Evolutionary conservation across 148 eudicot species (phyloP).

Genomic region (Limonium bicolor): DNA sequence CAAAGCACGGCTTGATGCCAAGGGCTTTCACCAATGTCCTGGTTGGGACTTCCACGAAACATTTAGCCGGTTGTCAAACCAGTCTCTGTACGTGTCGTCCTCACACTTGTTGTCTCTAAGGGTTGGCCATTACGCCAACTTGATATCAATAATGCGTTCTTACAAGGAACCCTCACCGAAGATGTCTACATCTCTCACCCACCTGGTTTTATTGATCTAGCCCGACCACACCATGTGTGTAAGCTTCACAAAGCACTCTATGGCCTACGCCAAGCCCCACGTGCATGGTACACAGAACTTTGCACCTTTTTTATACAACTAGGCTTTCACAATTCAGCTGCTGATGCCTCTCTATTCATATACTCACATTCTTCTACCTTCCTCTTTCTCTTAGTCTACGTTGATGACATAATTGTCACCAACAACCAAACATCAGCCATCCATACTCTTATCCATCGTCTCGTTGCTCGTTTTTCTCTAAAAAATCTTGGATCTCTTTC

Average conservation of each 20-base stretch:
- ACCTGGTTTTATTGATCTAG: too few relatives aligned
- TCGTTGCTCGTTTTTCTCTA: background rate
- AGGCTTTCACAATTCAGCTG: background rate
- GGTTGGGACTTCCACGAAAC: background rate
- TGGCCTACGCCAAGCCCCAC: background rate
- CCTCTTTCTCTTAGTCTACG: background rate
- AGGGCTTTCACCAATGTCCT: background rate
- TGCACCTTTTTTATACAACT: background rate
- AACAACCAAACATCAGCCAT: background rate
- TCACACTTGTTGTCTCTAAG: background rate
- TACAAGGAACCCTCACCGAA: background rate
- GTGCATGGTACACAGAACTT: background rate
- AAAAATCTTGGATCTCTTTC: background rate
- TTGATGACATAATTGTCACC: constrained; percentile 1
- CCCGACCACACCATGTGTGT: too few relatives aligned
- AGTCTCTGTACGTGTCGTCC: background rate
- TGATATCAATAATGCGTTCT: background rate
- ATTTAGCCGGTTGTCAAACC: background rate
- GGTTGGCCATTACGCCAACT: background rate
- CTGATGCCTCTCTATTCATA: background rate
- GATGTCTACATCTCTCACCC: too few relatives aligned
- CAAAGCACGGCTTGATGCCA: background rate
- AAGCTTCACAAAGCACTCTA: background rate
- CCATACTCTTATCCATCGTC: background rate
- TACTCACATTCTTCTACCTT: background rate